Conservation (phyloP, 768 basidiomycete genomes). For the Lactarius psammicola region DNA sequence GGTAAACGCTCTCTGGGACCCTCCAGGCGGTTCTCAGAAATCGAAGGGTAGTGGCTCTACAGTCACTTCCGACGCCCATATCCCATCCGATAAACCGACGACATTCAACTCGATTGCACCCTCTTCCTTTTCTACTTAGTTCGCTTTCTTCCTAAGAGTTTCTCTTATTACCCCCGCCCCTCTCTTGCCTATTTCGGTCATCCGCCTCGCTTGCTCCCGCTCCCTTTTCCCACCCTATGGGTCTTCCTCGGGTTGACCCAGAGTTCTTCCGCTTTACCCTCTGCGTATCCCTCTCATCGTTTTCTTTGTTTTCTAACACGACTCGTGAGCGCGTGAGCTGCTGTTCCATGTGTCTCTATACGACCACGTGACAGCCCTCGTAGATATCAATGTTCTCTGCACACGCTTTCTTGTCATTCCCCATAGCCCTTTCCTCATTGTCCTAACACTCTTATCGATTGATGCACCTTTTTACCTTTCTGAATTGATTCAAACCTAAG, state of each 20-base stretch:
- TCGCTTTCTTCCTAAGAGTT: not conserved
- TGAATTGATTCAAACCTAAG: slow-evolving; percentile 3
- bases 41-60: not conserved
- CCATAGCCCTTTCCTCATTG: not conserved
- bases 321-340: not conserved
- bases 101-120: slow-evolving; percentile 1
- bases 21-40: not conserved
- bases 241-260: not conserved
- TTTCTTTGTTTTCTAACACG: not conserved
- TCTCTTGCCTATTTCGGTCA: not conserved
- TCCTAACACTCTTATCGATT: slow-evolving; percentile 17
- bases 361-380: not conserved
- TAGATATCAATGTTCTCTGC: not conserved
- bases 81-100: not conserved
- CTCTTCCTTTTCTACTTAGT: not conserved
- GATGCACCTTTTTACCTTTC: slow-evolving; percentile 13
- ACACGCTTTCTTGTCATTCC: not conserved
- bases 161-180: slow-evolving; percentile 9
- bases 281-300: not conserved
- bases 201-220: not conserved
- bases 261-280: not conserved
- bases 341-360: not conserved
- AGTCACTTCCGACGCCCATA: not conserved
- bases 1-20: not conserved
- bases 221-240: not conserved